Evolutionary conservation across 768 basidiomycete species (phyloP), one percentile per base, ranked within the genome.

Genomic region (Rhizopogon vinicolor): DNA sequence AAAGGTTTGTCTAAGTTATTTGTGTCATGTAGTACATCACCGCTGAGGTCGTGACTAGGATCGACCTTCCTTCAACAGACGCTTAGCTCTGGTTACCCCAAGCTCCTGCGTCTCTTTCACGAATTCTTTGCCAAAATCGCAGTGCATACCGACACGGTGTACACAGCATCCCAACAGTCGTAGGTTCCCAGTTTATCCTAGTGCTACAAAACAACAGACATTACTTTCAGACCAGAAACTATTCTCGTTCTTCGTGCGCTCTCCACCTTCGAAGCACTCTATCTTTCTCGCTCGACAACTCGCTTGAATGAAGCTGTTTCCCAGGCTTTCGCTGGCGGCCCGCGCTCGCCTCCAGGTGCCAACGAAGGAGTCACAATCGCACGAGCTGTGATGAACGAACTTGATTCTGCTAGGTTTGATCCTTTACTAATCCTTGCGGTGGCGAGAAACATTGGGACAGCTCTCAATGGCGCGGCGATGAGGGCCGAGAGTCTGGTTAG

Each of bases 51-150:
- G 4, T n/a, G 31, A 10, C 18, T 58, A 97, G 93, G 79, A 16
- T 98, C 96, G 0, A 81, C 84, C 0, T 98, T 98, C 69, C 70
- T 98, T 10, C 94, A 98, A 62, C 93, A 95, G 63, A 91, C 91
- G 4, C 74, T 99, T 41, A 86, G 87, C 60, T 76, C 84, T 2
- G 89, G 91, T 16, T 98, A 98, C 71, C 93, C 95, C 3, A 82
- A 83, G 48, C 76, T 99, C 3, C 69, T 99, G 8, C 82, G 97
- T 9, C 79, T 98, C 2, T 95, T 99, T 72, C 97, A 99, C 53
- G 93, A 94, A 41, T 97, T 99, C 73, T 99, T 99, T 67, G 85
- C 89, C 31, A 94, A 94, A 68, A 93, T 98, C 51, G 86, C 93
- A 2, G 89, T 96, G 10, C 91, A 98, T 66, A 97, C 97, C 1